A percentile compares a stretch with the other conserved stretches of the same genome.
Conservation (phyloP, 225 moss, liverwort and hornwort species). For the Pleurozium schreberi region DNA sequence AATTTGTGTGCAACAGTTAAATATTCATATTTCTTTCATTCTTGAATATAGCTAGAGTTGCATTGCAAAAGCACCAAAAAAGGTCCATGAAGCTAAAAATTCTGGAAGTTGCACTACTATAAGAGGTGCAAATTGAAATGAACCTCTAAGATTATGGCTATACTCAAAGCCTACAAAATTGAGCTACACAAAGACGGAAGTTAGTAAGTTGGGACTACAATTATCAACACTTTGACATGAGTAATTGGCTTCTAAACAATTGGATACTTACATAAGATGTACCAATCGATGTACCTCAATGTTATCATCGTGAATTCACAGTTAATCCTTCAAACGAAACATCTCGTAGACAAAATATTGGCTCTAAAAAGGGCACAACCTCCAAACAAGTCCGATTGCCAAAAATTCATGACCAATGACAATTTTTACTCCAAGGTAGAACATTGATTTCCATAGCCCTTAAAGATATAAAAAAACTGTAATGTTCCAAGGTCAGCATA, state of each 20-base stretch:
- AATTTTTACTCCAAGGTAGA: not conserved
- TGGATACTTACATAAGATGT: not conserved
- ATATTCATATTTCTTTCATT: not conserved
- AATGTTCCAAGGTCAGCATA: not conserved
- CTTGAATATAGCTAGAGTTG: rapidly evolving
- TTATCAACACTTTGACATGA: not conserved
- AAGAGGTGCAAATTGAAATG: not conserved
- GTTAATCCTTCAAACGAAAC: not conserved
- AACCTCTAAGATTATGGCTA: not conserved
- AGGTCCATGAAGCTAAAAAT: not conserved
- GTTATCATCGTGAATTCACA: not conserved
- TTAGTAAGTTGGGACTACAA: not conserved
- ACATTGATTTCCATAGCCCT: not conserved
- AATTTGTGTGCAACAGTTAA: not conserved
- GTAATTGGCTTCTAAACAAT: not conserved
- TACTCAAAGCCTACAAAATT: not conserved
- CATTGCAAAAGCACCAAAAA: not conserved
- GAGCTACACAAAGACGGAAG: not conserved
- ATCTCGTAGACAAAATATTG: not conserved
- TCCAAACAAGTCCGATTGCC: not conserved
- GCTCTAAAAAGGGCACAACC: not conserved
- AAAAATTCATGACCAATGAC: not conserved
- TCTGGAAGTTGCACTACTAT: not conserved
- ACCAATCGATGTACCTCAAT: not conserved
- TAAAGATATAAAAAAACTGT: not conserved